Evolutionary conservation across 2,329 filamentous ascomycete genomes (phyloP).

Genomic region (Epichloe sp.): DNA sequence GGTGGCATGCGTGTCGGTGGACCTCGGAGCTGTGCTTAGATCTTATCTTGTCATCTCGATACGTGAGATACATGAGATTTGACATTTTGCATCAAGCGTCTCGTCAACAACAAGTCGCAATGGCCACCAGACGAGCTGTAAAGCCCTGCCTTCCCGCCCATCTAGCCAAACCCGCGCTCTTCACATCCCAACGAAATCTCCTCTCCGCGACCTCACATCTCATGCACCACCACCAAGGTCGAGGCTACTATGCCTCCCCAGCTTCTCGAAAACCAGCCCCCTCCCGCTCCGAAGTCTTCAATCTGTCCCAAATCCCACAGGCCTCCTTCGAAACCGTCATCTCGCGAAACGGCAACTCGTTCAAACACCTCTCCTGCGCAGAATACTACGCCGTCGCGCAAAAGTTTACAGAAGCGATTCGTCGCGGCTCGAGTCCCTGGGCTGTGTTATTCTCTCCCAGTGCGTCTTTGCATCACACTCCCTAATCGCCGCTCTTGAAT

Average conservation of each 20-base stretch:
- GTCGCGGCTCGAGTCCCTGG: constrained; percentile 11
- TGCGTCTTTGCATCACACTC: constrained; percentile 8
- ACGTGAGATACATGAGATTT: background rate
- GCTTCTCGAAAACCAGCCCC: background rate
- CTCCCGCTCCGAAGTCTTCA: constrained; percentile 9
- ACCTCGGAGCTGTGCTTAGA: background rate
- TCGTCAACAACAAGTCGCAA: background rate
- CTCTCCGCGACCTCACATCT: background rate
- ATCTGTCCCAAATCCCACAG: constrained; percentile 11
- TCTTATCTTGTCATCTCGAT: background rate
- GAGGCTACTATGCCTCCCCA: constrained; percentile 5
- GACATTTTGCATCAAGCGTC: background rate
- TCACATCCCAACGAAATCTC: background rate
- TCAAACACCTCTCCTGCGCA: constrained; percentile 10
- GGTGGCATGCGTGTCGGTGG: background rate
- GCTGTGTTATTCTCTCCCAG: constrained; percentile 10
- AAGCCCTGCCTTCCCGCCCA: background rate
- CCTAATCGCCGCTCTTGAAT: background rate
- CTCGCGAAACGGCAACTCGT: constrained; percentile 5
- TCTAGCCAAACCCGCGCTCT: background rate
- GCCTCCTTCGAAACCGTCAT: constrained; percentile 12
- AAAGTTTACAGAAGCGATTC: constrained; percentile 12
- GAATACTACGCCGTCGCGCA: constrained; percentile 14
- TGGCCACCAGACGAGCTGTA: background rate
- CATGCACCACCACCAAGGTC: background rate